Base-by-base conservation (phyloP, 2,329 filamentous ascomycete genomes). In the Diaporthe citri region DNA sequence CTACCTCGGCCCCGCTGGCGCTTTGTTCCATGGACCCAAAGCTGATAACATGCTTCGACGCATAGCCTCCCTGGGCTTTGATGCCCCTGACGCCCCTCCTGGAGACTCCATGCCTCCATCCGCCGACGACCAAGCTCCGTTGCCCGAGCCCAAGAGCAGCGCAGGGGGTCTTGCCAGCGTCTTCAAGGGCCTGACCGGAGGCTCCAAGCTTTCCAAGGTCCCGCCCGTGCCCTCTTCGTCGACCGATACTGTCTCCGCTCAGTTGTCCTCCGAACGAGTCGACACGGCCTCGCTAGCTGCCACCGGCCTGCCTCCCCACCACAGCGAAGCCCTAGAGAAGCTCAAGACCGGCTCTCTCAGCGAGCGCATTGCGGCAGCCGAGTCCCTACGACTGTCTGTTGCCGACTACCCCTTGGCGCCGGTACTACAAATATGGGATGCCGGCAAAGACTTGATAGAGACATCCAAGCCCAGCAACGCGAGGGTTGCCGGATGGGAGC, bases 391-490 rank as follows among this genome's bases (percentile, higher is more conserved):
- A 56, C 83, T 87, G 78, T 86, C 88, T 74, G 86, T 93, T 46
- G 83, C 87, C 43, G 90, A 92, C 77, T 91, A 90, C 79, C 89
- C 91, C 7, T 83, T 92, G 39, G 89, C 88, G 74, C 87, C 89
- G 8, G 87, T 91, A 17, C 84, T 90, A 66, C 89, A 90, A 60
- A 91, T 94, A 74, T 94, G 92, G 90, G 88, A 91, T 77, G 90
- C 90, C 20, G 91, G 88, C 60, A 92, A 91, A 80, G 91, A 93
- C 78, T 84, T 94, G 75, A 90, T 93, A 75, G 87, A 92, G 39
- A 83, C 88, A 9, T 82, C 84, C 31, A 92, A 92, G 72, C 82
- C 90, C n/a, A 81, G 81, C 6, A 82, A 87, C 39, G 87, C 88
- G 77, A 88, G 92, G 36, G 83, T 84, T 66, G 88, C 90, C n/a